phyloP scores from a whole-genome alignment of 192 early-diverging fungal genomes.

The Entrophospora sp. region DNA sequence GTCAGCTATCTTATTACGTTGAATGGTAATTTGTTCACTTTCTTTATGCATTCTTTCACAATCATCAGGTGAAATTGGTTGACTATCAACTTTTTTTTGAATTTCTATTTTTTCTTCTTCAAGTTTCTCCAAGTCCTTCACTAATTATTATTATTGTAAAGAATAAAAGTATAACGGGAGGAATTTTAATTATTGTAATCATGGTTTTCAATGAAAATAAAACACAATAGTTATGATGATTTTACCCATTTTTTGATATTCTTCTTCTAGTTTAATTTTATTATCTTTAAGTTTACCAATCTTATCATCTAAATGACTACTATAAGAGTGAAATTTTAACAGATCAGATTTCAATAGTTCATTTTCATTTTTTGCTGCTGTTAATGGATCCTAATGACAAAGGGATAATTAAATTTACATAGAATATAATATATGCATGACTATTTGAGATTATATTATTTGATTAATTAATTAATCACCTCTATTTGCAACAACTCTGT shows the following conservation, averaged over 20 bases:
- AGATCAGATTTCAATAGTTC: slow-evolving; percentile 46
- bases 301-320: slow-evolving; percentile 8
- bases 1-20: slow-evolving; percentile 37
- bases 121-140: slow-evolving; percentile 27
- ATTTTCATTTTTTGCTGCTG: slow-evolving; percentile 43
- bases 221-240: not conserved
- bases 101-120: slow-evolving; percentile 46
- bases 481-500: slow-evolving; percentile 24
- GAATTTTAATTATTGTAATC: no score
- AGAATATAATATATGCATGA: not conserved
- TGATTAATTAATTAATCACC: not conserved
- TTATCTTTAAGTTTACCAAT: not conserved
- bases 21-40: slow-evolving; percentile 53
- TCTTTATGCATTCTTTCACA: slow-evolving; percentile 76
- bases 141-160: not conserved
- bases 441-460: no score
- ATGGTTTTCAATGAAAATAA: no score
- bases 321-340: slow-evolving; percentile 50
- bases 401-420: not conserved
- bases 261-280: slow-evolving; percentile 40
- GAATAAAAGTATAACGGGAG: not conserved
- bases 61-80: slow-evolving; percentile 70
- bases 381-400: slow-evolving; percentile 41
- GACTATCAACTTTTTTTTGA: slow-evolving; percentile 57
- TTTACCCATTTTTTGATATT: slow-evolving; percentile 27